Evolutionary conservation across 2,329 filamentous ascomycete species (phyloP), one percentile per base, ranked within the genome.

Genomic region (Truncatella angustata): DNA sequence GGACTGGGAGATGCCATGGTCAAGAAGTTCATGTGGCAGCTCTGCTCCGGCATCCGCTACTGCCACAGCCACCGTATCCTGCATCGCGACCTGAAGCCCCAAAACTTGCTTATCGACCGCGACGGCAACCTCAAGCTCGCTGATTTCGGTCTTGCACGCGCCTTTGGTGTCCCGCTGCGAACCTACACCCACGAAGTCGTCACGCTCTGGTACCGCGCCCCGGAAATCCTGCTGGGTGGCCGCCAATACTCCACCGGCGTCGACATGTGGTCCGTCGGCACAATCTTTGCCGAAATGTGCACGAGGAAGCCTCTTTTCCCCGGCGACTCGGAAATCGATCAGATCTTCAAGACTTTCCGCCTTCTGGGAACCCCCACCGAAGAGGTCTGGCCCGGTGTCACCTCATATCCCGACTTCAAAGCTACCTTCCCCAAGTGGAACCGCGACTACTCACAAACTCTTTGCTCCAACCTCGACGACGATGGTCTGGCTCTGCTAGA

Each of bases 111-210:
- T 62, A 95, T 96, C 67, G 81, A 94, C 71, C 82, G 84, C 58
- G 88, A 96, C 11, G 91, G 90, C 53, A 95, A 96, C 72, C 78
- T 96, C 60, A 96, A 96, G 75, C 76, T 96, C 66, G 91, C 90
- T 21, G 91, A 96, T 79, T 96, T 96, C 64, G 91, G 91, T 69
- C 79, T 96, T 58, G 91, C 91, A 18, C 84, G 91, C 64, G 92
- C 92, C 5, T 96, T 96, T 66, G 91, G 91, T 71, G 91, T 96
- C 14, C 91, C 91, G 4, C 77, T 96, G 62, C 82, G 91, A 63
- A 96, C 91, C 49, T 96, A 96, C 71, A 96, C 92, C 46, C 91
- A 96, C 72, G 91, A 96, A 80, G 91, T 96, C 55, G 91, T 96
- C 54, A 96, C 91, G 1, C 79, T 96, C 53, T 96, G 91, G 91